Base-by-base conservation (phyloP, 2,329 filamentous ascomycete genomes). In the Aureobasidium leucospermi region DNA sequence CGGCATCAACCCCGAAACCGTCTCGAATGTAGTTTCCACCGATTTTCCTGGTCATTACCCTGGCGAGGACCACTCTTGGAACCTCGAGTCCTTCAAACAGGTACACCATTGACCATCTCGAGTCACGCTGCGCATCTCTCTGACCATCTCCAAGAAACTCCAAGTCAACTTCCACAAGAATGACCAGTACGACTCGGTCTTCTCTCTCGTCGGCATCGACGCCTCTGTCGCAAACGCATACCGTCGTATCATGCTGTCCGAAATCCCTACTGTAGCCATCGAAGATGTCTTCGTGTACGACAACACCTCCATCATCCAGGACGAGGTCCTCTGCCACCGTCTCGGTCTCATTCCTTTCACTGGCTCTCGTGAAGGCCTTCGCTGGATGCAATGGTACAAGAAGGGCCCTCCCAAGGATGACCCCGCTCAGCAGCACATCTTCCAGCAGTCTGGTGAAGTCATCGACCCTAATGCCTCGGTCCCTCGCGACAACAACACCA, bases 251-350 rank as follows among this genome's bases (percentile, higher is more conserved):
- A 82, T 97, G 68, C 88, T 99, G 73, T 84, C 93, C 66, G 95
- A 99, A 78, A 89, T 99, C 57, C 91, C 93, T 16, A 94, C 91
- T 2, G 82, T 99, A 47, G 94, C 95, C 66, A 92, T 99, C 69
- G 94, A 99, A 79, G 87, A 85, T 63, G 90, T 96, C 71, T 99
- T 88, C 76, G 86, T 97, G 64, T 84, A 90, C 72, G 95, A 96
- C 79, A 99, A 99, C 79, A 97, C 93, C 53, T 96, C 90, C 5
- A 91, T 99, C 38, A 94, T 99, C 69, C 93, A 97, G 73, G 94
- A 99, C 71, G 94, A 99, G 78, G 93, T 99, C 4, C 85, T 99
- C 55, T 87, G 92, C 15, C 89, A 94, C 73, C 84, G 94, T 46
- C 80, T 99, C 34, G 94, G 94, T 61, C 84, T 99, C 47, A 88